A percentile compares a stretch with the other conserved stretches of the same genome.
phyloP scores from a whole-genome alignment of 768 basidiomycete genomes.

The Hygrophoropsis aurantiaca region DNA sequence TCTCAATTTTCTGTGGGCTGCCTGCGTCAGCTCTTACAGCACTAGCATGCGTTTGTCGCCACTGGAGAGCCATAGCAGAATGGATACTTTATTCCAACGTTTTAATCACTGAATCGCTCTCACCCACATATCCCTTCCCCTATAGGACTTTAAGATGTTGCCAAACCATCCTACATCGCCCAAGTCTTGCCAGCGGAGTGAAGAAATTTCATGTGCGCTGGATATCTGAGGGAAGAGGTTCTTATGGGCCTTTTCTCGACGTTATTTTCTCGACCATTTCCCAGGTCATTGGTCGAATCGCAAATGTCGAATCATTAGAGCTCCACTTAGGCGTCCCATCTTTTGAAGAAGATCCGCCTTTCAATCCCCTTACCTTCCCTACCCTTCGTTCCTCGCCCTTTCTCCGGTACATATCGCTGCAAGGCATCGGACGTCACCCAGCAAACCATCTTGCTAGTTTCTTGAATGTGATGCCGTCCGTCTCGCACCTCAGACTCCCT shows the following conservation, averaged over 20 bases:
- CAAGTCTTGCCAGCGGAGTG: conserved; percentile 46
- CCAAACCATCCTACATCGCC: conserved; percentile 45
- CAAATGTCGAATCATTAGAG: conserved; percentile 53
- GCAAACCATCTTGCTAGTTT: conserved; percentile 37
- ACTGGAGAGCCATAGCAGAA: conserved; percentile 48
- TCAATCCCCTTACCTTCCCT: conserved; percentile 37
- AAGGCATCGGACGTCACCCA: conserved; percentile 41
- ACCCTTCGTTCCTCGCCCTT: conserved; percentile 41
- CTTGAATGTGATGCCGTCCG: conserved; percentile 38
- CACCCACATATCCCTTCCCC: conserved; percentile 39
- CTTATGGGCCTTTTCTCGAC: conserved; percentile 30
- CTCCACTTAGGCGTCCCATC: conserved; percentile 44
- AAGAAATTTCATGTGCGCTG: conserved; percentile 54
- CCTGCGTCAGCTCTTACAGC: conserved; percentile 7
- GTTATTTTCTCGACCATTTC: conserved; percentile 41
- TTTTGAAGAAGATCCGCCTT: conserved; percentile 51
- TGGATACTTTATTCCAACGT: conserved; percentile 57
- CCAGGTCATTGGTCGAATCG: conserved; percentile 34
- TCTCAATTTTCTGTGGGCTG: conserved; percentile 9
- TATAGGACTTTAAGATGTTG: conserved; percentile 51
- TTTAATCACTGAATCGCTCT: conserved; percentile 46
- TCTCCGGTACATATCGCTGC: conserved; percentile 44
- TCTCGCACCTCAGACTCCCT: conserved; percentile 48
- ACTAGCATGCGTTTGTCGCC: conserved; percentile 4
- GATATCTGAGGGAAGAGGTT: conserved; percentile 41